Evolutionary conservation across 352 stramenopile species (phyloP).

Genomic region (Phytophthora aleatoria): DNA sequence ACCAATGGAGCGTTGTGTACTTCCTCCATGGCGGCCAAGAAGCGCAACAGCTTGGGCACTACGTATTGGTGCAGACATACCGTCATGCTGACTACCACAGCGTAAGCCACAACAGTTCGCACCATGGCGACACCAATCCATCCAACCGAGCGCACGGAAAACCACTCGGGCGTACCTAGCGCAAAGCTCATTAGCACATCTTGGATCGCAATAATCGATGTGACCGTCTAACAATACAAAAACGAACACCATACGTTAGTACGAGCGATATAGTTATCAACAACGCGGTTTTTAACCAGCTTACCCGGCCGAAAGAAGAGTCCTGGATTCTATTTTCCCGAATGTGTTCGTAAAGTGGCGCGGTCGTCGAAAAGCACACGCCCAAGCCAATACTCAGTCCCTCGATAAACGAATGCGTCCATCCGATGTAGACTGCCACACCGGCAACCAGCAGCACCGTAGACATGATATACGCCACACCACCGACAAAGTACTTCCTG

Average conservation of each 20-base stretch:
- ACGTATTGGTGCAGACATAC: conserved; percentile 75
- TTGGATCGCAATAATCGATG: conserved; percentile 85
- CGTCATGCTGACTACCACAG: conserved; percentile 68
- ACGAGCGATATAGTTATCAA: not conserved
- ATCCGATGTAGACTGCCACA: conserved; percentile 75
- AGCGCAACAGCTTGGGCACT: conserved; percentile 69
- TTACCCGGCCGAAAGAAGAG: conserved; percentile 76
- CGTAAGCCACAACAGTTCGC: conserved; percentile 74
- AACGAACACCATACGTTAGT: not conserved
- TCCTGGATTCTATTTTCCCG: conserved; percentile 82
- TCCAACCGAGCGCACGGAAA: conserved; percentile 69
- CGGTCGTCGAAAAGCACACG: conserved; percentile 85
- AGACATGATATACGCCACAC: conserved; percentile 72
- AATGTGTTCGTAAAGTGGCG: conserved; percentile 84
- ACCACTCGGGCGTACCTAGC: conserved; percentile 85
- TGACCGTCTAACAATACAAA: conserved; percentile 61
- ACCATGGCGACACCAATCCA: conserved; percentile 77
- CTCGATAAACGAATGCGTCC: conserved; percentile 76
- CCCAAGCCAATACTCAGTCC: conserved; percentile 78
- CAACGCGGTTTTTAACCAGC: conserved; percentile 2
- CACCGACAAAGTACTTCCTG: conserved; percentile 72
- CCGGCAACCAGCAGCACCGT: conserved; percentile 76
- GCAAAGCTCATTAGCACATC: conserved; percentile 89
- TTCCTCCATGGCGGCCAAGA: conserved; percentile 81
- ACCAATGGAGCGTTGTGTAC: conserved; percentile 81